Base-by-base conservation (phyloP, 2,329 filamentous ascomycete genomes). In the Venturia aucupariae region DNA sequence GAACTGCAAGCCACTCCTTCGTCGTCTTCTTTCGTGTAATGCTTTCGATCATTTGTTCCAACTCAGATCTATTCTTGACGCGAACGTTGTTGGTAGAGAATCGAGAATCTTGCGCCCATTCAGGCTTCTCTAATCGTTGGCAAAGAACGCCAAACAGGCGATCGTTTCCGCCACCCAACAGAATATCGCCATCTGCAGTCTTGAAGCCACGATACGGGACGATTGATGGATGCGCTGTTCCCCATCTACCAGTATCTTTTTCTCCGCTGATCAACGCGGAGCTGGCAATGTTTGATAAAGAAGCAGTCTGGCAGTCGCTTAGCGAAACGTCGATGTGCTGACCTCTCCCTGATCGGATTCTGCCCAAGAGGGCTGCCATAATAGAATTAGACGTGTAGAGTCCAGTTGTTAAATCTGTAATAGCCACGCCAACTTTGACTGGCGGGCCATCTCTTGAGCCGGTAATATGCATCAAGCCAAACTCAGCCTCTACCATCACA, bases 401-500 rank as follows among this genome's bases (percentile, higher is more conserved):
- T 0, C 94, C 94, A 0, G 94, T 97, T 0, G 94, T 97, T 61
- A 99, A 78, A 75, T 99, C 94, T 0, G 94, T 97, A 3, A 99
- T 94, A 1, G 94, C 94, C 2, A 99, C 94, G 22, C 94, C 94
- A 2, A 99, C 94, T 77, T 99, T 99, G 46, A 97, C 94, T 0
- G 94, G 94, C 1, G 92, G 89, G 0, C 93, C 92, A 70, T 96
- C 89, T 64, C 92, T 84, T 67, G 84, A 84, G 39, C 94, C 94
- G 0, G 94, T 99, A 70, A 99, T 97, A 77, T 99, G 94, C 94
- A 99, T 99, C 65, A 99, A 79, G 0, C 94, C 94, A 78, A 99
- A 92, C 74, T 97, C 94, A 66, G 94, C 94, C 79, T 99, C 94
- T 13, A 99, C 93, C 93, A 99, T 99, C 69, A 99, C 94, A 76